Evolutionary conservation across 2,329 filamentous ascomycete genomes (phyloP).

Genomic region (Cercospora citrullina): DNA sequence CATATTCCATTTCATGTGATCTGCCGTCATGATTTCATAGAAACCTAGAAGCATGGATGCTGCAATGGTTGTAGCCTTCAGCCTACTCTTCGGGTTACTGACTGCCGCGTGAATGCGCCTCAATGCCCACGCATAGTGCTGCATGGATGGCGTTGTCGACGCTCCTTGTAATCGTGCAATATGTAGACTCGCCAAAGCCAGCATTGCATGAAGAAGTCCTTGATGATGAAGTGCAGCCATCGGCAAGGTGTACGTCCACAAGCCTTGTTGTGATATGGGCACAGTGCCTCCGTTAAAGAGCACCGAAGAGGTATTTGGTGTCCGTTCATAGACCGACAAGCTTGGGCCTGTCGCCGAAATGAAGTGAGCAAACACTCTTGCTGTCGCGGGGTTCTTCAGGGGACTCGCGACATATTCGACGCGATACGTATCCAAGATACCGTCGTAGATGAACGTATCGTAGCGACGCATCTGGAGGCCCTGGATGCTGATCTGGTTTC

Average conservation of each 20-base stretch:
- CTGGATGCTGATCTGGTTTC: conserved; percentile 33
- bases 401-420: conserved; percentile 58
- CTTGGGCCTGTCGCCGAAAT: conserved; percentile 83
- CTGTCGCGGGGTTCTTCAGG: conserved; percentile 75
- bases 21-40: conserved; percentile 92
- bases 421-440: conserved; percentile 48
- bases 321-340: conserved; percentile 83
- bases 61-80: conserved; percentile 79
- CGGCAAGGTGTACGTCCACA: conserved; percentile 76
- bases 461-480: conserved; percentile 42
- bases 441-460: conserved; percentile 50
- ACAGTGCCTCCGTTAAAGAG: conserved; percentile 63
- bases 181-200: conserved; percentile 82
- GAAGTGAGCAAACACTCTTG: conserved; percentile 87
- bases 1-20: conserved; percentile 94
- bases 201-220: conserved; percentile 85
- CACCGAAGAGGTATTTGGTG: conserved; percentile 70
- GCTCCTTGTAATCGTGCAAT: conserved; percentile 77
- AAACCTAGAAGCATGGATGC: conserved; percentile 83
- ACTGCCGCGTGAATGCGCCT: conserved; percentile 76
- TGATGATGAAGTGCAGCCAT: conserved; percentile 80
- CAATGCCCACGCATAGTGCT: conserved; percentile 87
- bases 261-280: conserved; percentile 60
- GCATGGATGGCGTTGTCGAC: conserved; percentile 76
- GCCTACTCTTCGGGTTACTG: conserved; percentile 65